These are phyloP conservation scores for Globisporangium rhizosaccharum DNA, from an alignment of 352 stramenopile genomes.

Conservation along the genomic window DNA sequence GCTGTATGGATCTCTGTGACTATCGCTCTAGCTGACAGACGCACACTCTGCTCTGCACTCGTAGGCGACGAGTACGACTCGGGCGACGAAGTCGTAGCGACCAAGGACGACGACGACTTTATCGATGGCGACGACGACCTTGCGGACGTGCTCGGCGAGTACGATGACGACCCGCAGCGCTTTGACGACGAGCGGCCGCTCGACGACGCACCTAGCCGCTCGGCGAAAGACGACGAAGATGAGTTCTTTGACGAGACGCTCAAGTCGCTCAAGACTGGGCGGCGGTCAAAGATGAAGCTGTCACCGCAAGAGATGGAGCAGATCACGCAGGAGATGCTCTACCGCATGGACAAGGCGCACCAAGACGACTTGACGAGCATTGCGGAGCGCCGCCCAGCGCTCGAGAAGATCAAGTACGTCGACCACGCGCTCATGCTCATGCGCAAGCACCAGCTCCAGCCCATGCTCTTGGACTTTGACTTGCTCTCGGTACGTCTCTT, in stretches of 20 bases:
- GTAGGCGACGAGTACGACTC: conserved; percentile 82
- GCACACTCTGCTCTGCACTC: background rate
- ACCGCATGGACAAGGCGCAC: conserved; percentile 86
- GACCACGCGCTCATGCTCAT: conserved; percentile 65
- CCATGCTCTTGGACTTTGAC: conserved; percentile 86
- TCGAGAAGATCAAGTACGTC: conserved; percentile 85
- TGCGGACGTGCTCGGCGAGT: conserved; percentile 75
- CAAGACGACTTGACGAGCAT: conserved; percentile 69
- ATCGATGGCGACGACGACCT: conserved; percentile 87
- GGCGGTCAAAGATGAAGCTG: conserved; percentile 71
- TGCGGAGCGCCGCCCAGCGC: conserved; percentile 45
- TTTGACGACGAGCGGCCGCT: conserved; percentile 83
- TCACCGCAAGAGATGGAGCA: conserved; percentile 84
- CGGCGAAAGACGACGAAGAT: conserved; percentile 37
- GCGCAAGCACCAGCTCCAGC: conserved; percentile 81
- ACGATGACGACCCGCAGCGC: conserved; percentile 63
- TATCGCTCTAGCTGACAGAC: conserved; percentile 1
- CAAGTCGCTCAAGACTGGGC: conserved; percentile 81
- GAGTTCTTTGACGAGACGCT: conserved; percentile 80
- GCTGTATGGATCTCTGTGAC: background rate
- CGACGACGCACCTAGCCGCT: conserved; percentile 23
- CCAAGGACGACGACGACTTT: conserved; percentile 83
- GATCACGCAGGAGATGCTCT: conserved; percentile 84
- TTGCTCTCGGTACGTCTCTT: conserved; percentile 56
- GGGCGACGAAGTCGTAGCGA: conserved; percentile 63